Evolutionary conservation across 768 basidiomycete species (phyloP), one percentile per base, ranked within the genome.

Genomic region (Tephrocybe sp.): DNA sequence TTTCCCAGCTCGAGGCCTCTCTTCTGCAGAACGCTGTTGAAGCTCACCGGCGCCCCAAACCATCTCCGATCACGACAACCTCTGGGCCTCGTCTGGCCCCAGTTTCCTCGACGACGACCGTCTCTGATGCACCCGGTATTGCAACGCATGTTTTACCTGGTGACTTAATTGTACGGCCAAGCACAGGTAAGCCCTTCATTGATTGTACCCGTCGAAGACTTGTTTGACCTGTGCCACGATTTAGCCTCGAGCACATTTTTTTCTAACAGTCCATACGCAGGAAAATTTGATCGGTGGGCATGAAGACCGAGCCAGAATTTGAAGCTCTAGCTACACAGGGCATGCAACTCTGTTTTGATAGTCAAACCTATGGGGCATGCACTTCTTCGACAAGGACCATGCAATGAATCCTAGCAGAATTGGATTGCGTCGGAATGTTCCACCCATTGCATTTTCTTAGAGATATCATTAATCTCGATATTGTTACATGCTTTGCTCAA

Each of bases 1-100:
- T 34, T 15, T 52, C 43, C 24, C 48, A 42, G 20, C 51, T 43
- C 11, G 47, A 60, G 26, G 34, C 51, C 14, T 47, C 53, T n/a
- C 24, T 45, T 48, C 3, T 57, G 33, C 49, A 48, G 8, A 41
- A 53, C 23, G 38, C 45, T 38, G 41, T 34, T 18, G n/a, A 11
- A 5, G 18, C n/a, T 17, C 6, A 48, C 12, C 33, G 39, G 11
- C 44, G 37, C 24, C 33, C 43, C 14, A n/a, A 17, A 24, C 15
- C 42, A 23, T 30, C 21, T 28, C 24, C 37, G 11, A 24, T 18
- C 24, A 44, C 23, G 14, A 32, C 23, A 1, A 24, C 4, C 23
- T 4, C 39, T 15, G 18, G 5, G 20, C 5, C 20, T 39, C 38
- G 4, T 36, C 8, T 4, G 15, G 15, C 34, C 7, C 7, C 11